phyloP scores from a whole-genome alignment of 83 land plant genomes.

The Picea abies region DNA sequence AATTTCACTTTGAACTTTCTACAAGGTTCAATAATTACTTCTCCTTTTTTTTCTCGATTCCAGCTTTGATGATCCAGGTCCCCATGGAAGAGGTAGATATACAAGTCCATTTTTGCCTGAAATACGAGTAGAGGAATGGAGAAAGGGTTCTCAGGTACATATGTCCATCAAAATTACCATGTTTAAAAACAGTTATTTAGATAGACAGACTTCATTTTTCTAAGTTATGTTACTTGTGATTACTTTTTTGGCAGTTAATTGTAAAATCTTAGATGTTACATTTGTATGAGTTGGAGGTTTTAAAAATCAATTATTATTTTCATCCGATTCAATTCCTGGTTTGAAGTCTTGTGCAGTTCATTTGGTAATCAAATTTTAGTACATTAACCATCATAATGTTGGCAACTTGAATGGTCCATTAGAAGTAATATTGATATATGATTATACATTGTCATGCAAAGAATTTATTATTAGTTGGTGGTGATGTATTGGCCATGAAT shows the following conservation, averaged over 20 bases:
- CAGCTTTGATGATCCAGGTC: slow-evolving; percentile 97
- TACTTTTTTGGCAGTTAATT: neutral
- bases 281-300: neutral
- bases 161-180: neutral
- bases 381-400: neutral
- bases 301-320: neutral
- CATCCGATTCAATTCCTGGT: neutral
- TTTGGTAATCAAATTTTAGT: neutral
- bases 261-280: neutral
- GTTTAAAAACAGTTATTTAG: neutral
- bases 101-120: slow-evolving; percentile 86
- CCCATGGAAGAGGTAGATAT: slow-evolving; percentile 94
- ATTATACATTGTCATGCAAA: neutral
- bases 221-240: neutral
- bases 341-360: neutral
- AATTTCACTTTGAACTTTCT: neutral
- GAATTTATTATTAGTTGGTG: neutral
- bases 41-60: slow-evolving; percentile 12
- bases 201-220: neutral
- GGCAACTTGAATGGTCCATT: neutral
- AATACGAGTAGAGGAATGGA: slow-evolving; percentile 58
- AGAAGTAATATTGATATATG: no score
- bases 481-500: neutral
- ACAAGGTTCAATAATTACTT: neutral
- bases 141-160: slow-evolving; percentile 89